A percentile compares a stretch with the other conserved stretches of the same genome.
phyloP scores from a whole-genome alignment of 176 grass and related monocot genomes.

The Hordeum vulgare region DNA sequence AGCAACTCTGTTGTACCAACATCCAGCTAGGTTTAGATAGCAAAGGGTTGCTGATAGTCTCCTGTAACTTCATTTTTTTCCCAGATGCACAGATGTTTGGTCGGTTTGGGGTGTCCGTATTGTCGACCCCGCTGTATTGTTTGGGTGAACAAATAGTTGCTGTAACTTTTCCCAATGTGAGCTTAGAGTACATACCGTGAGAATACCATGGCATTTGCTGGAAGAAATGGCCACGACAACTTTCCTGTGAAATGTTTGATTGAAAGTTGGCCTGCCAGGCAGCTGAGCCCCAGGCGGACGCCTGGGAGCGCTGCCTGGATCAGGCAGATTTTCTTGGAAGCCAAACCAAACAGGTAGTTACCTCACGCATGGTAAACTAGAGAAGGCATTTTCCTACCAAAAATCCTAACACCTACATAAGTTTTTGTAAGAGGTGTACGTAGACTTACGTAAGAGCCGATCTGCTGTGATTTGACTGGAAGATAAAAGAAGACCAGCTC shows the following conservation, averaged over 20 bases:
- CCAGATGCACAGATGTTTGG: conserved; percentile 9
- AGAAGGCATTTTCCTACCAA: not conserved
- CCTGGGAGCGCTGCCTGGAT: too few relatives aligned
- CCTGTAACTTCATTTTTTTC: conserved; percentile 13
- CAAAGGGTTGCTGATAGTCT: conserved; percentile 11
- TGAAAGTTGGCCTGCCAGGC: too few relatives aligned
- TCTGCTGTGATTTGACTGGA: too few relatives aligned
- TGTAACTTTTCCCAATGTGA: not conserved
- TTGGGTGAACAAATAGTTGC: not conserved
- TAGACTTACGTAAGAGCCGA: too few relatives aligned
- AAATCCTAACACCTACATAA: too few relatives aligned
- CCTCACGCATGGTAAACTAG: not conserved
- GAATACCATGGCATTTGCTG: not conserved
- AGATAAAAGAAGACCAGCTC: too few relatives aligned
- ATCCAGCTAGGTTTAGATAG: conserved; percentile 20
- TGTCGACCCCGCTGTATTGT: not conserved
- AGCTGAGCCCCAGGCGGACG: too few relatives aligned
- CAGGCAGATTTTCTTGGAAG: too few relatives aligned
- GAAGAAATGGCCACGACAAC: not conserved
- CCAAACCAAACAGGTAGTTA: too few relatives aligned
- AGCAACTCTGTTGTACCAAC: conserved; percentile 21
- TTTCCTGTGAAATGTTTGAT: not conserved
- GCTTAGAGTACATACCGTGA: not conserved
- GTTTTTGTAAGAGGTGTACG: too few relatives aligned
- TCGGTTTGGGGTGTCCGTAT: not conserved